phyloP scores from a whole-genome alignment of 352 stramenopile species.

The Pythium aphanidermatum region DNA sequence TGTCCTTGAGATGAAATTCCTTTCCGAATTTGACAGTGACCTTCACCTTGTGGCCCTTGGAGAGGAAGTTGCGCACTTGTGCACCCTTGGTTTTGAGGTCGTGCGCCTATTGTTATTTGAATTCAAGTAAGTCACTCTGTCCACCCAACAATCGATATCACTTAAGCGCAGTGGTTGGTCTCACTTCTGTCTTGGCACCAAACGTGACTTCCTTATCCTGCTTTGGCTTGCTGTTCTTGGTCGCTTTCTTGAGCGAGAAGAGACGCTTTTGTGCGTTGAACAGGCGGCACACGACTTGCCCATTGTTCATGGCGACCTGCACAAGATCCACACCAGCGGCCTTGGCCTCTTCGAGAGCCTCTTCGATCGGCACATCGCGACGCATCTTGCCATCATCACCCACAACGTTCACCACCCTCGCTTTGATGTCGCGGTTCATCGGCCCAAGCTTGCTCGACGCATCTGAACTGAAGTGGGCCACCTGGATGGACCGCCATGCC shows the following conservation, averaged over 20 bases:
- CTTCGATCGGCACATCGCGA: slow-evolving; percentile 36
- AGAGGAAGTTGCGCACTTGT: slow-evolving; percentile 57
- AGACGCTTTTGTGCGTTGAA: slow-evolving; percentile 75
- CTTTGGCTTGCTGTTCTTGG: slow-evolving; percentile 60
- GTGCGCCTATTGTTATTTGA: slow-evolving; percentile 26
- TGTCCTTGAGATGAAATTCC: slow-evolving; percentile 50
- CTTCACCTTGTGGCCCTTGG: slow-evolving; percentile 79
- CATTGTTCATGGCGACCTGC: slow-evolving; percentile 46
- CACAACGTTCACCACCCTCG: slow-evolving; percentile 46
- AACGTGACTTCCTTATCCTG: slow-evolving; percentile 68
- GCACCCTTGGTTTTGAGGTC: slow-evolving; percentile 71
- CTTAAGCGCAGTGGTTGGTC: too few relatives aligned
- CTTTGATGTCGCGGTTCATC: slow-evolving; percentile 58
- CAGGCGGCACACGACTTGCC: slow-evolving; percentile 45
- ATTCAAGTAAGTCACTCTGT: too few relatives aligned
- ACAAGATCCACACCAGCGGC: slow-evolving; percentile 58
- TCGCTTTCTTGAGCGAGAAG: slow-evolving; percentile 62
- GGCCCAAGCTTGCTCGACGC: slow-evolving; percentile 34
- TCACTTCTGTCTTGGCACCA: slow-evolving; percentile 64
- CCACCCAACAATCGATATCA: too few relatives aligned
- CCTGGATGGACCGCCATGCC: background rate
- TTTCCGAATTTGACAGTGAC: slow-evolving; percentile 61
- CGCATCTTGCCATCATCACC: slow-evolving; percentile 44
- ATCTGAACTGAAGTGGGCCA: slow-evolving; percentile 7
- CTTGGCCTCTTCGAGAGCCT: slow-evolving; percentile 48